Evolutionary conservation across 1,284 basidiomycete species (phyloP).

Genomic region (Marasmius tenuissimus): DNA sequence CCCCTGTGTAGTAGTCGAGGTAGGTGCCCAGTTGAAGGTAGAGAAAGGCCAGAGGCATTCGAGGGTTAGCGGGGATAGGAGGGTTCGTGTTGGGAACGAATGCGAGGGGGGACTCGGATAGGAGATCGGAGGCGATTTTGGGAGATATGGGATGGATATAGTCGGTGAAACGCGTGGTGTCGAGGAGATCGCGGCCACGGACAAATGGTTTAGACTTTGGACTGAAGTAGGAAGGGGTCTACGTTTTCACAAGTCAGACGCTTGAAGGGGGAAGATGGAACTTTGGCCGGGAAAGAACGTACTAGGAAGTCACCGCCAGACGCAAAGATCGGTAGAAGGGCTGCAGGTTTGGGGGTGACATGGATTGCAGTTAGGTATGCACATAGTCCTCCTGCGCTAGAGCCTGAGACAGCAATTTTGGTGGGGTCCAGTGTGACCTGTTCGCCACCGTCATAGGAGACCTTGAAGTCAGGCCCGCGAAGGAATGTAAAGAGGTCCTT

Average conservation of each 20-base stretch:
- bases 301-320: conserved; percentile 11
- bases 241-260: not conserved
- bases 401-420: conserved; percentile 7
- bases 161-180: conserved; percentile 32
- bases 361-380: conserved; percentile 13
- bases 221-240: conserved; percentile 36
- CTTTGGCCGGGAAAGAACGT: not conserved
- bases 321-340: conserved; percentile 6
- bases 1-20: conserved; percentile 63
- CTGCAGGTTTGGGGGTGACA: conserved; percentile 4
- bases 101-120: conserved; percentile 45
- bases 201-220: conserved; percentile 38
- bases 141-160: conserved; percentile 30
- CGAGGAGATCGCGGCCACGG: conserved; percentile 37
- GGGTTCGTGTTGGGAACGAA: conserved; percentile 52
- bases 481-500: conserved; percentile 10
- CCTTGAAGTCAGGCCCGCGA: not conserved
- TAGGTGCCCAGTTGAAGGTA: conserved; percentile 59
- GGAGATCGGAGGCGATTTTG: conserved; percentile 29
- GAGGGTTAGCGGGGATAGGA: conserved; percentile 58
- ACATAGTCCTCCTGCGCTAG: conserved; percentile 9
- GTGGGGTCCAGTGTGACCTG: conserved; percentile 1
- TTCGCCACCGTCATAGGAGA: not conserved
- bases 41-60: conserved; percentile 57
- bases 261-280: not conserved